These are phyloP conservation scores for Backusella australiensis DNA, from an alignment of 192 early-diverging fungal species.

Conservation along the genomic window DNA sequence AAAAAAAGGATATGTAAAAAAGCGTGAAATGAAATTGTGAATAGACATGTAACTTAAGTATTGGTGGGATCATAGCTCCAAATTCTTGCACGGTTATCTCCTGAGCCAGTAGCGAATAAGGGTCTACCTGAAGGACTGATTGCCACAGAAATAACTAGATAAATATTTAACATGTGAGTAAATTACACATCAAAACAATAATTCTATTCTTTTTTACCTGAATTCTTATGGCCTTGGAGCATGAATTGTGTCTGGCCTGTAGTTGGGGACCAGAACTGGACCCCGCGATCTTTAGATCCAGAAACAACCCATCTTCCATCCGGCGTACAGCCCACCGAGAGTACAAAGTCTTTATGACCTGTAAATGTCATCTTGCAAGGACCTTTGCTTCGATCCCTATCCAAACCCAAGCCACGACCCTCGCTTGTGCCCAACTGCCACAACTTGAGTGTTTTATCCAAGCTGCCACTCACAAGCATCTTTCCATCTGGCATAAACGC, in stretches of 20 bases:
- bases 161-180: no score
- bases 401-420: conserved; percentile 19
- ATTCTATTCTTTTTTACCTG: conserved; percentile 50
- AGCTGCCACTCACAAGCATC: conserved; percentile 86
- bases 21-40: background rate
- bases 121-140: conserved; percentile 71
- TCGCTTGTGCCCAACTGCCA: conserved; percentile 76
- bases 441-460: conserved; percentile 90
- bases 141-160: conserved; percentile 87
- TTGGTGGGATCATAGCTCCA: conserved; percentile 73
- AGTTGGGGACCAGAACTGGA: conserved; percentile 92
- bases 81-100: conserved; percentile 91
- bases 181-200: no score
- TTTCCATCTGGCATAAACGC: conserved; percentile 94
- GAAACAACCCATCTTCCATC: conserved; percentile 89
- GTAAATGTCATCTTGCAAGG: conserved; percentile 47
- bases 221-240: conserved; percentile 98
- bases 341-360: conserved; percentile 87
- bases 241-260: conserved; percentile 71
- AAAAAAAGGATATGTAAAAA: background rate
- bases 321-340: conserved; percentile 86
- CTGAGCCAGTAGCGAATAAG: conserved; percentile 96
- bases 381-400: conserved; percentile 22
- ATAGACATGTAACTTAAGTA: background rate
- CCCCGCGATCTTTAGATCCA: conserved; percentile 88